A percentile compares a stretch with the other conserved stretches of the same genome.
These are phyloP conservation scores for Colletotrichum cuscutae DNA, from an alignment of 2,329 filamentous ascomycete species.

Conservation along the genomic window DNA sequence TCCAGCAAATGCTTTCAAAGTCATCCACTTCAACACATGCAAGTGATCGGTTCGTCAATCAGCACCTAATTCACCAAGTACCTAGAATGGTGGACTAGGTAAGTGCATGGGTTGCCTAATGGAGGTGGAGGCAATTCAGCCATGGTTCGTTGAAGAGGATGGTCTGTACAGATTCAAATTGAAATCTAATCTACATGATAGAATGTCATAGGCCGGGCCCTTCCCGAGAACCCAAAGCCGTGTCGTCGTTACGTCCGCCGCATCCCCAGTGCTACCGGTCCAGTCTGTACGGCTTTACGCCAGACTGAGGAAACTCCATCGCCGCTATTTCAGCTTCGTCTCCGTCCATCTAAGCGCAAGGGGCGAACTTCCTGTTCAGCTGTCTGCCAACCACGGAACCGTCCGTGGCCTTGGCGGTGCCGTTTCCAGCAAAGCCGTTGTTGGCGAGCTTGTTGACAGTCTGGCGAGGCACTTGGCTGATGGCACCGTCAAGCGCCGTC, in stretches of 20 bases:
- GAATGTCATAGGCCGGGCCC: slow-evolving; percentile 1
- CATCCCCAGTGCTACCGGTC: not conserved
- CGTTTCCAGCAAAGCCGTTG: slow-evolving; percentile 40
- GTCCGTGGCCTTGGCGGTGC: slow-evolving; percentile 20
- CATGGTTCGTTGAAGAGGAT: not conserved
- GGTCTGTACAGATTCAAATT: slow-evolving; percentile 1
- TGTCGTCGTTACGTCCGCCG: not conserved
- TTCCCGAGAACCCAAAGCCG: not conserved
- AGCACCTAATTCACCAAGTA: not conserved
- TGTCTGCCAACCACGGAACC: slow-evolving; percentile 10
- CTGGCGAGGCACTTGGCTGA: slow-evolving; percentile 47
- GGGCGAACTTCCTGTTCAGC: slow-evolving; percentile 20
- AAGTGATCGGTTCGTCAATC: not conserved
- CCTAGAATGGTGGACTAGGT: not conserved
- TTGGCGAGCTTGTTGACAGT: slow-evolving; percentile 48
- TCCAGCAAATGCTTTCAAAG: not conserved
- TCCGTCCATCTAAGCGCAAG: not conserved
- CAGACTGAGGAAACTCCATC: not conserved
- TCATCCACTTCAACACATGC: not conserved
- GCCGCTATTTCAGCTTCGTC: not conserved
- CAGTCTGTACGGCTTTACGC: not conserved
- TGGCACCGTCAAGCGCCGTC: slow-evolving; percentile 50
- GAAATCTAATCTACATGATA: slow-evolving; percentile 10
- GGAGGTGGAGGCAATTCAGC: not conserved
- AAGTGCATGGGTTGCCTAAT: not conserved